These are phyloP conservation scores for Colletotrichum phormii DNA, from an alignment of 2,329 filamentous ascomycete species.

Conservation along the genomic window DNA sequence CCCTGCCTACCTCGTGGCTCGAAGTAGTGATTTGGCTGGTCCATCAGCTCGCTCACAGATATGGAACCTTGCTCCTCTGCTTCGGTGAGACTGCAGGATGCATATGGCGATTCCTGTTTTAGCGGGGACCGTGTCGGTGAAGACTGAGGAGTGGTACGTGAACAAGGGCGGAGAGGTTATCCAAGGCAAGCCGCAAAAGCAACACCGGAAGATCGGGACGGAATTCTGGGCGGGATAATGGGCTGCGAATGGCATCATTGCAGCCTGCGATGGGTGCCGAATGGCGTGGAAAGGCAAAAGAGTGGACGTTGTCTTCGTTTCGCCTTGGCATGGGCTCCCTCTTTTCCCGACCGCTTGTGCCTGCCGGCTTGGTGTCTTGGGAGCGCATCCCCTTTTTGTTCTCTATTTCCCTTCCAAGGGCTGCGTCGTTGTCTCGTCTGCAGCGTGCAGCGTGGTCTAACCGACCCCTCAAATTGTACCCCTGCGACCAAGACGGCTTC, in stretches of 20 bases:
- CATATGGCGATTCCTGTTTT: slow-evolving; percentile 3
- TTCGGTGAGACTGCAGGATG: slow-evolving; percentile 31
- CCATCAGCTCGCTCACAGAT: slow-evolving; percentile 4
- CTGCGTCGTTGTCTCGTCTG: slow-evolving; percentile 20
- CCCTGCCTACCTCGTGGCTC: slow-evolving; percentile 25
- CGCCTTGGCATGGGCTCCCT: slow-evolving; percentile 36
- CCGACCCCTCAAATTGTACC: slow-evolving; percentile 10
- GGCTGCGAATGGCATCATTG: slow-evolving; percentile 30
- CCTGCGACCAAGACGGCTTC: slow-evolving; percentile 27
- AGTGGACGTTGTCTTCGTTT: slow-evolving; percentile 9
- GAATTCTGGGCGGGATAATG: slow-evolving; percentile 2
- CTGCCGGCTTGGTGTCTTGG: slow-evolving; percentile 37
- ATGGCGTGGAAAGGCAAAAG: slow-evolving; percentile 22
- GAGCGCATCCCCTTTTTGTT: neutral
- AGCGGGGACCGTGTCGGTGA: slow-evolving; percentile 13
- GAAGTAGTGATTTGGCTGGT: slow-evolving; percentile 28
- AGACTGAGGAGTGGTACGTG: neutral
- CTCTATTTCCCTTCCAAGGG: slow-evolving; percentile 3
- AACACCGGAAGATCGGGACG: slow-evolving; percentile 17
- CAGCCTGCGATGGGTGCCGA: neutral
- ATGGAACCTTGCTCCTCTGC: slow-evolving; percentile 20
- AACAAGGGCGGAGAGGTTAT: slow-evolving; percentile 18
- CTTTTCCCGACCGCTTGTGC: slow-evolving; percentile 33
- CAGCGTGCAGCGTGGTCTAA: slow-evolving; percentile 1
- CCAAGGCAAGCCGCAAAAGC: slow-evolving; percentile 3